Evolutionary conservation across 2,329 filamentous ascomycete species (phyloP), one percentile per base, ranked within the genome.

Genomic region (Xylaria digitata): DNA sequence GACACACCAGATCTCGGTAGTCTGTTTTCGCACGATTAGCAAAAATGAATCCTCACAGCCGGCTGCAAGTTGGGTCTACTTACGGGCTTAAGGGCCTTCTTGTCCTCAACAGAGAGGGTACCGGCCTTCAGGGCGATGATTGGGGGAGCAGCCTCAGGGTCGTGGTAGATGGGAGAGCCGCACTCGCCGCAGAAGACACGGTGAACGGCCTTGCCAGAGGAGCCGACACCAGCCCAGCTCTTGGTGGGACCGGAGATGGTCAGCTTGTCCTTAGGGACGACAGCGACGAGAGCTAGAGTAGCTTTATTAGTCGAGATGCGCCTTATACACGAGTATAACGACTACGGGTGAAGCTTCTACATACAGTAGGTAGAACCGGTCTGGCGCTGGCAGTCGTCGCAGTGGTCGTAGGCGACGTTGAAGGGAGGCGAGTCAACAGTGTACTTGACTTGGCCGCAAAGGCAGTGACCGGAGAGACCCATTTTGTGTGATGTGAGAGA

Each of bases 371-470:
- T 90, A 19, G 88, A 90, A 70, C 89, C 89, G 57, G 80, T 86
- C 80, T 91, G 89, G 75, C 89, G 88, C 80, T 91, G 89, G 84
- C 89, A 91, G 80, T 91, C 89, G 75, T 91, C 89, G 75, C 89
- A 91, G 82, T 91, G 89, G 76, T 91, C 90, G 78, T 91, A 91
- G 70, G 85, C 89, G 58, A 86, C 80, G 66, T 78, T 74, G 69
- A 75, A 65, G 54, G 76, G 76, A 3, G 73, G 72, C 50, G 74
- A 73, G 61, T 78, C 75, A 72, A 85, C 83, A 76, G 84, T 84
- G 84, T 93, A 94, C 76, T 89, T 91, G 80, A 91, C 87, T 74
- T 87, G 85, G 78, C 89, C 89, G 85, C 89, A 91, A 71, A 91
- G 88, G 78, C 89, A 91, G 84, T 91, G 89, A 79, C 89, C 89